Evolutionary conservation across 1,284 basidiomycete genomes (phyloP), one percentile per base, ranked within the genome.

Genomic region (Pseudozyma tsukubaensis): DNA sequence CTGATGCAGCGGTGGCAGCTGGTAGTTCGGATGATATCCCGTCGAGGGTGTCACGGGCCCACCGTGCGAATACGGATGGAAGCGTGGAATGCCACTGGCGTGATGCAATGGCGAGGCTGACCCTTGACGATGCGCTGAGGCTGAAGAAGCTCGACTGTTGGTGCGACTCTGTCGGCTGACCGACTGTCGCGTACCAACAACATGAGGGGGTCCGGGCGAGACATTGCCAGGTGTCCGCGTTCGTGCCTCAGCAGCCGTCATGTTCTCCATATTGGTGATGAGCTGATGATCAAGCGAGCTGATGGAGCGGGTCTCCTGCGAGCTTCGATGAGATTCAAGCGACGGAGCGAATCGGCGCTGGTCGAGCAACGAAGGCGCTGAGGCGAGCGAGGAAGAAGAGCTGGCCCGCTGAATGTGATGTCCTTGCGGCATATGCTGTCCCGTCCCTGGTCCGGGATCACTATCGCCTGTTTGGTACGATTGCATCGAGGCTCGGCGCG

Each of bases 51-150:
- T 57, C 16, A 53, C 60, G 3, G 73, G 60, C 10, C 59, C 56
- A 14, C 78, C 78, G 36, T 70, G 68, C 50, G 78, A 78, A 35
- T 82, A 82, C 3, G 80, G 80, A 59, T 82, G 80, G 65, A 80
- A 82, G 40, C 80, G 72, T 1, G 80, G 78, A n/a, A 74, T 72
- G 24, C 72, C 76, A 18, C 70, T 66, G 9, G 76, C 67, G 64
- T 79, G 77, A 59, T 82, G 80, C 51, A 82, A 62, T 11, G 80
- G 80, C 13, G 79, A 80, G 14, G 80, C 77, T 34, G 78, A 80
- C 9, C 80, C 80, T 43, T 69, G 69, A 14, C 80, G 65, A 42
- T 82, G 78, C 21, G 69, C 72, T 13, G 80, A 82, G 11, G 73
- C 65, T 36, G 80, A 82, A 13, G 72, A 76, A 11, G 78, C 75